A percentile compares a stretch with the other conserved stretches of the same genome.
Conservation (phyloP, 257 asterid species). For the Salvia splendens region DNA sequence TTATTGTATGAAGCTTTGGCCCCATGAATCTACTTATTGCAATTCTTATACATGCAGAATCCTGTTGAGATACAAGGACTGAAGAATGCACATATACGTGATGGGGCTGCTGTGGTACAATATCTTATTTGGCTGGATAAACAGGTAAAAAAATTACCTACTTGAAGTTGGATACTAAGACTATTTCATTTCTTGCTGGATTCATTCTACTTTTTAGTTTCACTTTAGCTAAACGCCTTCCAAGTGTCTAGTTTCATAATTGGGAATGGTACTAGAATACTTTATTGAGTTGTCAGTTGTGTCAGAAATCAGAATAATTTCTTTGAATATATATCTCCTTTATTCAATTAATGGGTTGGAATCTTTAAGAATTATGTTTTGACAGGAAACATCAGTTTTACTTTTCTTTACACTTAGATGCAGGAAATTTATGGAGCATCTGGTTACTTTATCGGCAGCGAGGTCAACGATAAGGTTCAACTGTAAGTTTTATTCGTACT, state of each 20-base stretch:
- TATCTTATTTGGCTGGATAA: slow-evolving; percentile 88
- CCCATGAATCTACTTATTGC: slow-evolving; percentile 20
- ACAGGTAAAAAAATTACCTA: slow-evolving; percentile 52
- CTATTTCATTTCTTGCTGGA: slow-evolving; percentile 5
- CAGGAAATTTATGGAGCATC: slow-evolving; percentile 87
- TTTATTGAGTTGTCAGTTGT: background rate
- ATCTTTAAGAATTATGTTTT: background rate
- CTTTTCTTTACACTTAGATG: slow-evolving; percentile 57
- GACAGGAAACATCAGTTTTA: background rate
- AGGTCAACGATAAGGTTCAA: slow-evolving; percentile 45
- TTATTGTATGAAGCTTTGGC: slow-evolving; percentile 6
- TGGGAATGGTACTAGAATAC: background rate
- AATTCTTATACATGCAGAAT: slow-evolving; percentile 52
- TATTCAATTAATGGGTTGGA: slow-evolving; percentile 10
- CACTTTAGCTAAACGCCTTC: slow-evolving; percentile 18
- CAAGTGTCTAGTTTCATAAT: slow-evolving; percentile 1
- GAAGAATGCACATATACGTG: slow-evolving; percentile 90
- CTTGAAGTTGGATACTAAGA: slow-evolving; percentile 9
- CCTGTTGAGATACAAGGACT: slow-evolving; percentile 90
- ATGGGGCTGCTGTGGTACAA: slow-evolving; percentile 98
- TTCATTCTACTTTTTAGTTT: slow-evolving; percentile 16
- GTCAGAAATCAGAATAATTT: background rate
- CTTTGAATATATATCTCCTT: background rate
- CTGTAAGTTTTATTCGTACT: slow-evolving; percentile 41
- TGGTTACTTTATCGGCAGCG: slow-evolving; percentile 72